A percentile compares a stretch with the other conserved stretches of the same genome.
Evolutionary conservation across 805 yeast species (phyloP).

Genomic region (Saccharomycopsis fodiens): DNA sequence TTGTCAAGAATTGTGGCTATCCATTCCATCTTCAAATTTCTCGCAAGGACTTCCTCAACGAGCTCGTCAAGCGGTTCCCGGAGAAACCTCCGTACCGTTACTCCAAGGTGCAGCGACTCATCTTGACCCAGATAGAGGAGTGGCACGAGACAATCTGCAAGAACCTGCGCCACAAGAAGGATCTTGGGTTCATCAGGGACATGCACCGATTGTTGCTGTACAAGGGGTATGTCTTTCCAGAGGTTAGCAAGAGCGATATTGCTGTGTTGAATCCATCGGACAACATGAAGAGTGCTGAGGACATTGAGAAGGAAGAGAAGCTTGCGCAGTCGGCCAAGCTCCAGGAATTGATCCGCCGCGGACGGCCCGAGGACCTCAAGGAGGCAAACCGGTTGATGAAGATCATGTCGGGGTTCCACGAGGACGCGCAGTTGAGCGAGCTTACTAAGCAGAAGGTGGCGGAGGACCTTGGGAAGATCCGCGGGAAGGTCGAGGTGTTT

Average conservation of each 20-base stretch:
- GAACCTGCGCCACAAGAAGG: constrained; percentile 84
- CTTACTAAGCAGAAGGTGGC: constrained; percentile 73
- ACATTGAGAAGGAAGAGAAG: constrained; percentile 86
- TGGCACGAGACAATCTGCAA: constrained; percentile 95
- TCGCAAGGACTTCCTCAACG: constrained; percentile 89
- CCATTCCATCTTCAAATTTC: constrained; percentile 94
- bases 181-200: constrained; percentile 84
- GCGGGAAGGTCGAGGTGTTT: constrained; percentile 77
- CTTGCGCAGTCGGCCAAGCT: constrained; percentile 90
- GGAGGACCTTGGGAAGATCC: constrained; percentile 76
- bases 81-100: constrained; percentile 88
- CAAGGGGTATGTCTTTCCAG: constrained; percentile 93
- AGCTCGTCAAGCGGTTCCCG: constrained; percentile 86
- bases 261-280: constrained; percentile 91
- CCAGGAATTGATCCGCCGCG: constrained; percentile 91
- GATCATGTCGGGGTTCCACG: constrained; percentile 95
- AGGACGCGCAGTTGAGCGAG: constrained; percentile 54
- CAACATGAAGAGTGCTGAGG: constrained; percentile 78
- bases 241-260: constrained; percentile 79
- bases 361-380: constrained; percentile 88
- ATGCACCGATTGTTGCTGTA: constrained; percentile 87
- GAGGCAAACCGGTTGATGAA: constrained; percentile 98
- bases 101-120: constrained; percentile 73
- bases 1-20: constrained; percentile 96
- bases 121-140: constrained; percentile 88